Percentiles rank a stretch among this genome's conserved stretches.
Conservation (phyloP, 139 green algal genomes). For the Klebsormidium nitens region DNA sequence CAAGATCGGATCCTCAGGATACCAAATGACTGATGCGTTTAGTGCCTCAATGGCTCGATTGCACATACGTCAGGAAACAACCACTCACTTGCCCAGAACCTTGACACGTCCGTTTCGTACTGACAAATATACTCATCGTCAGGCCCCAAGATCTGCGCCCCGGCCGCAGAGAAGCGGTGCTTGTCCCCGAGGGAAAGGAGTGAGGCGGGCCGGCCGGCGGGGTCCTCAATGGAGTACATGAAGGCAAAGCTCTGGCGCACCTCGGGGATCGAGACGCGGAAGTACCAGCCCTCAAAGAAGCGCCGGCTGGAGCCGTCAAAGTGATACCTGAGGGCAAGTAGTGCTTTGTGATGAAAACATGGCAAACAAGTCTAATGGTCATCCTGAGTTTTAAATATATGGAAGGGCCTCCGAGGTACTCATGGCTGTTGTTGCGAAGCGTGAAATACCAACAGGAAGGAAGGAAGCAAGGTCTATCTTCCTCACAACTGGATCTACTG, state of each 20-base stretch:
- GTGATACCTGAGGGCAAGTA: slow-evolving; percentile 72
- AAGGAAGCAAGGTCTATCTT: too few relatives aligned
- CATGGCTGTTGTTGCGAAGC: too few relatives aligned
- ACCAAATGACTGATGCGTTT: too few relatives aligned
- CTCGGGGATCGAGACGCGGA: slow-evolving; percentile 71
- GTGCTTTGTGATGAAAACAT: too few relatives aligned
- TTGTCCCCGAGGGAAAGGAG: not conserved
- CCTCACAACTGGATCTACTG: too few relatives aligned
- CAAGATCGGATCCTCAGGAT: too few relatives aligned
- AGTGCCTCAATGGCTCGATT: too few relatives aligned
- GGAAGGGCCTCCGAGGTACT: too few relatives aligned
- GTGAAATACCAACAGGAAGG: too few relatives aligned
- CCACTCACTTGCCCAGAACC: slow-evolving; percentile 72
- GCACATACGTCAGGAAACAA: slow-evolving; percentile 60
- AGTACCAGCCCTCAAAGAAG: slow-evolving; percentile 99
- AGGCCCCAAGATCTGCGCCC: slow-evolving; percentile 84
- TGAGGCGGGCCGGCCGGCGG: slow-evolving; percentile 10
- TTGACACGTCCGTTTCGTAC: slow-evolving; percentile 52
- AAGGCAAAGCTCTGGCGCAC: slow-evolving; percentile 81
- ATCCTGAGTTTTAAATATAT: too few relatives aligned
- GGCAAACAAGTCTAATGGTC: too few relatives aligned
- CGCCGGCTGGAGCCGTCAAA: slow-evolving; percentile 56
- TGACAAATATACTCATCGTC: slow-evolving; percentile 87
- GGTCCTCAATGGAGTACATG: slow-evolving; percentile 93
- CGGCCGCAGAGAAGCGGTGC: too few relatives aligned